Base-by-base conservation (phyloP, 192 early-diverging fungal genomes). In the Globomyces pollinis-pini region DNA sequence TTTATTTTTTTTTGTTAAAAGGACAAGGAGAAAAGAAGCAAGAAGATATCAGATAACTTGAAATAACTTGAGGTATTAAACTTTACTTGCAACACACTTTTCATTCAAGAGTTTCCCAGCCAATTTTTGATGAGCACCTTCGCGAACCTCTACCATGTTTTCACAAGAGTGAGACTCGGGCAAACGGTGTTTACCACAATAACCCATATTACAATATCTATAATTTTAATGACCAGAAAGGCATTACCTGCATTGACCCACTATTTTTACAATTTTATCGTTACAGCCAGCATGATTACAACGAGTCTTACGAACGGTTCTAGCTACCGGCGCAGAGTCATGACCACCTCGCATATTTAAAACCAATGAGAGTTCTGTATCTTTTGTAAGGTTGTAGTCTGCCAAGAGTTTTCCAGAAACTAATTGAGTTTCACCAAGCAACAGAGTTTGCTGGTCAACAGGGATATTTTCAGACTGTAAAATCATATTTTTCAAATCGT, bases 401-500 rank as follows among this genome's bases (percentile, higher is more conserved):
- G 69, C 50, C 33, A 83, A 66, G 38, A 65, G 65, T 67, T 69
- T 63, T 61, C 71, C 65, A 65, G 76, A 69, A 57, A 71, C 66
- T 47, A 74, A 55, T 66, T 76, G 55, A 20, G 32, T 66, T 18
- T 74, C 80, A 36, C 52, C 73, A 55, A 74, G 76, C 54, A 77
- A 74, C 29, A 85, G 66, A 44, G 69, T 64, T 68, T 84, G 81
- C 45, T 66, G 64, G 61, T 76, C 80, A 51, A 73, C 64, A 61
- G 78, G 67, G 57, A 84, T 79, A 28, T 88, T 88, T 71, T 91
- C 89, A 78, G 88, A 90, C 56, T 91, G 84, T 72, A 88, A 86
- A 50, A 91, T 91, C 80, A 87, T 88, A 39, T 65, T 44, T 82
- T 91, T 91, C 67, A 91, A 86, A 60, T 86, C 83, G 41, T 91